Percentiles rank a stretch among this genome's conserved stretches.
Conservation (phyloP, 768 basidiomycete species). For the Boletus reticulatus region DNA sequence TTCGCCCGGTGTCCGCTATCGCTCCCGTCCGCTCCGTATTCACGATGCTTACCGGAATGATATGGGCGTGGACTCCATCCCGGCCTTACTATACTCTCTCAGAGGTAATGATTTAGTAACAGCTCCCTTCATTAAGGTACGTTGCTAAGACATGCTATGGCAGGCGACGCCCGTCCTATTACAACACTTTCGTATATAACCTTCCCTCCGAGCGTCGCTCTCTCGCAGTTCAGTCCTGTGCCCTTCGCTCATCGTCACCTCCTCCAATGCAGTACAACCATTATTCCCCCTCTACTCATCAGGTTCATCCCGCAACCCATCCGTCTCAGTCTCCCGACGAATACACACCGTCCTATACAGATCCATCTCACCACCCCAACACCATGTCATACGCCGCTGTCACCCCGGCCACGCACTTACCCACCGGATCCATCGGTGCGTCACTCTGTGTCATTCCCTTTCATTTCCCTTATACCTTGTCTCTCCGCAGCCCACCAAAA, state of each 20-base stretch:
- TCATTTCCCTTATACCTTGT: constrained; percentile 6
- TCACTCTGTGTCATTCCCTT: constrained; percentile 10
- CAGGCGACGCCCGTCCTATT: constrained; percentile 36
- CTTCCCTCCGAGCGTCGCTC: constrained; percentile 10
- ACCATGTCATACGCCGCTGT: constrained; percentile 26
- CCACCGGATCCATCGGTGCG: constrained; percentile 28
- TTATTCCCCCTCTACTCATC: constrained; percentile 22
- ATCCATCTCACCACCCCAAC: constrained; percentile 21
- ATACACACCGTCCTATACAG: constrained; percentile 21
- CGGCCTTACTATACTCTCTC: constrained; percentile 32
- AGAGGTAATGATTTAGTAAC: constrained; percentile 40
- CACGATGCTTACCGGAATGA: constrained; percentile 35
- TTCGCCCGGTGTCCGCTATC: constrained; percentile 25
- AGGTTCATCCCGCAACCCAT: constrained; percentile 16
- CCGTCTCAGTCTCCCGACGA: constrained; percentile 21
- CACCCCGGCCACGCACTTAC: constrained; percentile 16
- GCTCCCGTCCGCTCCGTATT: constrained; percentile 29
- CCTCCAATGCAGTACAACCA: constrained; percentile 30
- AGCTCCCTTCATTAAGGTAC: constrained; percentile 36
- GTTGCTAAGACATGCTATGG: constrained; percentile 35
- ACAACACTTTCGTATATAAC: constrained; percentile 36
- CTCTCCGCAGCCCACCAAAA: constrained; percentile 21
- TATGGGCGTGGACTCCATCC: constrained; percentile 33
- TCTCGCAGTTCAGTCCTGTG: constrained; percentile 7
- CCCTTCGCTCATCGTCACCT: neutral